Evolutionary conservation across 257 asterid species (phyloP).

Genomic region (Verbena officinalis): DNA sequence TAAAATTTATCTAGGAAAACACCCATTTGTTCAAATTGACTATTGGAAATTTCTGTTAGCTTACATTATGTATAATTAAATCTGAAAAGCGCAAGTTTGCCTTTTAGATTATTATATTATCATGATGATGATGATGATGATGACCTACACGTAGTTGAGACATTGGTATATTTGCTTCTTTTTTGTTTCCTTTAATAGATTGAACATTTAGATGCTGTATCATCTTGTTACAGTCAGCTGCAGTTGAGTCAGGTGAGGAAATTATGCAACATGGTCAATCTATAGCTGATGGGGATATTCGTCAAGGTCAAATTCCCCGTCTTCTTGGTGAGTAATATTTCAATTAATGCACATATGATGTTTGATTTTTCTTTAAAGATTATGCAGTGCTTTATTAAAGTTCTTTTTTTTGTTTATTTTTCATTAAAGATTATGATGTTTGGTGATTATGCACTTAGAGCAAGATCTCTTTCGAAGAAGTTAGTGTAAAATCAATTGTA

Average conservation of each 20-base stretch:
- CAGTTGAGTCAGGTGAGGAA: conserved; percentile 76
- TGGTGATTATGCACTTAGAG: not conserved
- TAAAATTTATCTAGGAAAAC: conserved; percentile 9
- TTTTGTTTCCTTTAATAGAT: conserved; percentile 16
- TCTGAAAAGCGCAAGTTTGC: conserved; percentile 5
- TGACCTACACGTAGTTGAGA: not conserved
- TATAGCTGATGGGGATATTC: conserved; percentile 62
- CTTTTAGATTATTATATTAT: not conserved
- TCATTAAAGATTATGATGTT: not conserved
- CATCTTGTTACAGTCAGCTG: conserved; percentile 65
- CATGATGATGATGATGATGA: conserved; percentile 6
- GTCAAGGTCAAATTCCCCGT: conserved; percentile 84
- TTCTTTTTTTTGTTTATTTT: not conserved
- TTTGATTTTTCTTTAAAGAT: not conserved
- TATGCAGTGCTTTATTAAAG: not conserved
- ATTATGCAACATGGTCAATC: conserved; percentile 80
- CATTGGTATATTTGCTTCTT: not conserved
- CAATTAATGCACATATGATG: not conserved
- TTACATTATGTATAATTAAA: not conserved
- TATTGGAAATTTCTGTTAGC: not conserved
- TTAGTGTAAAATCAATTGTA: not conserved
- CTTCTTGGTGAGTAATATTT: conserved; percentile 78
- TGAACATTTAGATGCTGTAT: conserved; percentile 16
- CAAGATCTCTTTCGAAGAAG: conserved; percentile 3
- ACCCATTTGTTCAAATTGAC: conserved; percentile 5